Evolutionary conservation across 2,329 filamentous ascomycete genomes (phyloP).

Genomic region (Penicillium psychrosexuale): DNA sequence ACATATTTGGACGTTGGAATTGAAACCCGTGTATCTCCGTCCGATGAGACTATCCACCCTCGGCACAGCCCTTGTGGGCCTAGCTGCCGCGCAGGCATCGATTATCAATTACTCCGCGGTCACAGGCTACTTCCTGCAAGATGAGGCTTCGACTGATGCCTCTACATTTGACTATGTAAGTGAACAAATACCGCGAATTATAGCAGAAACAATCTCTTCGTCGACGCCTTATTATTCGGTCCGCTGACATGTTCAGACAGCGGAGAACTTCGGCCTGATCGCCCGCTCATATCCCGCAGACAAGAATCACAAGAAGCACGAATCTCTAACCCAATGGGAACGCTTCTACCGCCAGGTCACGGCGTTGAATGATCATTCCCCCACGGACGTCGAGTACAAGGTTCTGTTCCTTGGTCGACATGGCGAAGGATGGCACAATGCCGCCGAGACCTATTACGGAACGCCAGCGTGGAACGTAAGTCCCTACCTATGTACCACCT

Average conservation of each 20-base stretch:
- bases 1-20: not conserved
- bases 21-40: constrained; percentile 1
- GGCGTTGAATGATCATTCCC: constrained; percentile 44
- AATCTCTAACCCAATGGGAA: constrained; percentile 53
- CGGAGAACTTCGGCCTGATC: constrained; percentile 50
- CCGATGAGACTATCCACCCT: constrained; percentile 61
- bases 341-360: constrained; percentile 51
- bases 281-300: constrained; percentile 47
- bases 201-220: not conserved
- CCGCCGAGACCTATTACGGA: constrained; percentile 56
- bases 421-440: constrained; percentile 60
- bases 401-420: constrained; percentile 59
- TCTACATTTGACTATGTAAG: constrained; percentile 48
- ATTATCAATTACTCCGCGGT: constrained; percentile 42
- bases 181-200: not conserved
- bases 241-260: constrained; percentile 28
- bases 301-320: constrained; percentile 18
- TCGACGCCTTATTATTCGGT: not conserved
- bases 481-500: constrained; percentile 3
- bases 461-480: constrained; percentile 59
- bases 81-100: constrained; percentile 61
- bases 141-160: constrained; percentile 46
- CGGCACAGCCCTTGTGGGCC: constrained; percentile 67
- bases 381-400: constrained; percentile 49
- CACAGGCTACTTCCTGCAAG: constrained; percentile 50